Base-by-base conservation (phyloP, 2,329 filamentous ascomycete genomes). In the Neopestalotiopsis sp. region DNA sequence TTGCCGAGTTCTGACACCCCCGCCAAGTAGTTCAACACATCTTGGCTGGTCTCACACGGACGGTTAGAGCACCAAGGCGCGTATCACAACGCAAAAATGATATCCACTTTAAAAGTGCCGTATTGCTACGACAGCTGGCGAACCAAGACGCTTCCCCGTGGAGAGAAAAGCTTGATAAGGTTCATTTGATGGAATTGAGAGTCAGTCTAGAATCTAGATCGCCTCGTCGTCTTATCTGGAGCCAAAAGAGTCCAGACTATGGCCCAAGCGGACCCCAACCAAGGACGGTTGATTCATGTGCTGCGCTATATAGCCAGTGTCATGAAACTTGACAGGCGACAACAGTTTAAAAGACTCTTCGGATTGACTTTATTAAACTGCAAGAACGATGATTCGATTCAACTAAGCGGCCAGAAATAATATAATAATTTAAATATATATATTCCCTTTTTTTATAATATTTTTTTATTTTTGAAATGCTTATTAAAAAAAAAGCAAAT, bases 41-140 rank as follows among this genome's bases (percentile, higher is more conserved):
- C 63, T 65, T 65, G 63, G 63, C 63, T 24, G 56, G 63, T 65
- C 52, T 65, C 63, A 65, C 40, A 45, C 38, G 32, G 14, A 65
- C 63, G 24, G 32, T 17, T 17, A 28, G n/a, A 17, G 45, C 12
- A 45, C 32, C 30, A 56, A 28, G 14, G 45, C 30, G 32, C 6
- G 7, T 14, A 65, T 62, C 20, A 10, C 38, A 38, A 45, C 24
- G 42, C 38, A 49, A 12, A 4, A 24, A 14, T 20, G 12, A 38
- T 30, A 34, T 38, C 32, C 1, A 30, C 57, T 30, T 24, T 2
- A 20, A 17, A 52, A 52, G 17, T 20, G n/a, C 17, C n/a, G 17
- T 52, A 28, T 52, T n/a, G n/a, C 45, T 7, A 52, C 17, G 17
- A 20, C 5, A 52, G n/a, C n/a, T 52, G 17, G n/a, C n/a, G 6